Base-by-base conservation (phyloP, 768 basidiomycete genomes). In the Kockovaella imperatae region DNA sequence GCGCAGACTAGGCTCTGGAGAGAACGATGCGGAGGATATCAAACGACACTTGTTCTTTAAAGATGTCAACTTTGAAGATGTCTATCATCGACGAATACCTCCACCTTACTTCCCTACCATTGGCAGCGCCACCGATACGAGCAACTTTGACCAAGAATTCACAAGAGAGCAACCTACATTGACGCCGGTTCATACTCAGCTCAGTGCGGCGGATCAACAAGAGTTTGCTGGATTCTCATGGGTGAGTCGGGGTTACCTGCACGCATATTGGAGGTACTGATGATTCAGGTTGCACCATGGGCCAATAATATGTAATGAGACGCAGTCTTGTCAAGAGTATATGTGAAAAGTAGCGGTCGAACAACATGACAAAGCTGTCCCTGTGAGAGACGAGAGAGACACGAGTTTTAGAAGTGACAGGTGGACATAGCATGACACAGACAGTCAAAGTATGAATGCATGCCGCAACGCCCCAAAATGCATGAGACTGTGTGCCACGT, bases 171-270 rank as follows among this genome's bases (percentile, higher is more conserved):
- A 95, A 69, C 95, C 95, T 13, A 97, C 91, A 1, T 74, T 99
- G 59, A 99, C 95, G 2, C 95, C 95, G 14, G 95, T 99, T 31
- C 91, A 97, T 62, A 87, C 87, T 14, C 89, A 93, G 55, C 72
- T 99, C 52, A 87, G 87, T 17, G 64, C 84, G 23, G 83, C 83
- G 41, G 89, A 97, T 64, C 95, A 99, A 73, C 79, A 82, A 45
- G 93, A 96, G 72, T 99, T 99, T 75, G 83, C 87, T 58, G 90
- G 90, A 15, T 96, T 96, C 77, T 93, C 89, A 53, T 96, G 91
- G 88, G 64, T 70, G 45, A 54, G 64, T 55, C n/a, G n/a, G n/a
- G n/a, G n/a, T n/a, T 5, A 5, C 20, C 32, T 11, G n/a, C n/a
- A 34, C n/a, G 32, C 11, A 11, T n/a, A 7, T 10, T 10, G 7